Conservation (phyloP, 2,329 filamentous ascomycete species). For the Colletotrichum cordylinicola region DNA sequence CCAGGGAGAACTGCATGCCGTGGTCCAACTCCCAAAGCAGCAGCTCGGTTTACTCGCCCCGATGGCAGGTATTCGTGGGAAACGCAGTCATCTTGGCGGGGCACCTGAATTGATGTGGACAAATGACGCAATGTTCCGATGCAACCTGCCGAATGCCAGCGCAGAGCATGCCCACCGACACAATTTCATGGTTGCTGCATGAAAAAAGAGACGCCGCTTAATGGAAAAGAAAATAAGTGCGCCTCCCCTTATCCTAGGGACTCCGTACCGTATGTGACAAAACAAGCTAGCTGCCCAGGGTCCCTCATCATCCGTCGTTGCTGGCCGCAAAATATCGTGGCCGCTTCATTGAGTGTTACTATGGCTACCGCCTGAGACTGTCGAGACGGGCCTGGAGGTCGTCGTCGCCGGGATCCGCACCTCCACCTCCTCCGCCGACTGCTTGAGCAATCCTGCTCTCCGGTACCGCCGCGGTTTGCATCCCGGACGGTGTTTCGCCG, state of each 20-base stretch:
- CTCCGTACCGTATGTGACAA: slow-evolving; percentile 15
- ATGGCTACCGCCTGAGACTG: slow-evolving; percentile 69
- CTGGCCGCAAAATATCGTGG: not conserved
- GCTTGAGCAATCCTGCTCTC: slow-evolving; percentile 87
- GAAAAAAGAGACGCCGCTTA: not conserved
- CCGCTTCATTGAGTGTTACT: not conserved
- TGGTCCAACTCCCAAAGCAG: not conserved
- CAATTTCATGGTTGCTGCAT: not conserved
- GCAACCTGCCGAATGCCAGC: not conserved
- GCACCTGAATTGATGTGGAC: not conserved
- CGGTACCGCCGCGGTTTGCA: slow-evolving; percentile 75
- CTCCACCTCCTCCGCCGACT: slow-evolving; percentile 70
- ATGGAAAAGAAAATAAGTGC: not conserved
- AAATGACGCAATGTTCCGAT: slow-evolving; percentile 13
- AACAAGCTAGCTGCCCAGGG: slow-evolving; percentile 11
- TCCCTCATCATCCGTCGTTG: not conserved
- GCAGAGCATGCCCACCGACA: not conserved
- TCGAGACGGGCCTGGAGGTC: slow-evolving; percentile 94
- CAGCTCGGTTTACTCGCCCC: not conserved
- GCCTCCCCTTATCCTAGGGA: slow-evolving; percentile 4
- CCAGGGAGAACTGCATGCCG: not conserved
- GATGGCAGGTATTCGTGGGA: not conserved
- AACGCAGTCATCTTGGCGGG: slow-evolving; percentile 1
- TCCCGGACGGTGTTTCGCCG: slow-evolving; percentile 85
- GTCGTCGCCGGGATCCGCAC: slow-evolving; percentile 75